Conservation (phyloP, 2,329 filamentous ascomycete genomes). For the Dissoconium aciculare region DNA sequence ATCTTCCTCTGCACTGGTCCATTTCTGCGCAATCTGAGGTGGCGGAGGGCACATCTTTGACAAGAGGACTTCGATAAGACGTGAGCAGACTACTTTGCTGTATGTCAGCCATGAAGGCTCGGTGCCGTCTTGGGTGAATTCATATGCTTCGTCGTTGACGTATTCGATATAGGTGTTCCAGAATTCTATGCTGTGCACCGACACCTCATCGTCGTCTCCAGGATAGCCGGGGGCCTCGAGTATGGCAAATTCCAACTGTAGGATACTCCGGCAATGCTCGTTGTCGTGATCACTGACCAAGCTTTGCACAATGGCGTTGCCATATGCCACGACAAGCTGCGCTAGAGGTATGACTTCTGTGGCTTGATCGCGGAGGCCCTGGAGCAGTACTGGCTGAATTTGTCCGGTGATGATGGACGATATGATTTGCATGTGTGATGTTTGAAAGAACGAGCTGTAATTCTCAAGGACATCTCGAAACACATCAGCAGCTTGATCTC, state of each 20-base stretch:
- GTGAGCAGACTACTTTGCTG: constrained; percentile 45
- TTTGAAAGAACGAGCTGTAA: constrained; percentile 47
- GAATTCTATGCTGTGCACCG: constrained; percentile 61
- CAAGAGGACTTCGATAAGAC: constrained; percentile 27
- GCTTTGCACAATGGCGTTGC: constrained; percentile 47
- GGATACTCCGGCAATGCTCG: constrained; percentile 28
- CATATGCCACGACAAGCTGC: constrained; percentile 52
- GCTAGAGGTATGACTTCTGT: constrained; percentile 45
- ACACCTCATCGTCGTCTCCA: constrained; percentile 59
- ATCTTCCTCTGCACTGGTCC: constrained; percentile 49
- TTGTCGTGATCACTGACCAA: constrained; percentile 40
- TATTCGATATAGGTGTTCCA: constrained; percentile 62
- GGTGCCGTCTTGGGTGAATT: constrained; percentile 30
- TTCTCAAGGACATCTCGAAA: constrained; percentile 50
- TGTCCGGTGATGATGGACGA: constrained; percentile 45
- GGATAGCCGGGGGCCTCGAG: constrained; percentile 51
- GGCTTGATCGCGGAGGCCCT: constrained; percentile 42
- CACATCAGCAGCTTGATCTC: constrained; percentile 46
- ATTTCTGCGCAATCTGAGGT: constrained; percentile 39
- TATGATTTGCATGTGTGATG: constrained; percentile 43
- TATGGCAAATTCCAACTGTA: constrained; percentile 44
- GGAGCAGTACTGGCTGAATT: constrained; percentile 33
- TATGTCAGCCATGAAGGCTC: constrained; percentile 41
- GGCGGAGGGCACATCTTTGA: constrained; percentile 40
- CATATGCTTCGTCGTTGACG: constrained; percentile 44